Conservation (phyloP, 2,329 filamentous ascomycete species). For the Paraphaeosphaeria sporulosa region DNA sequence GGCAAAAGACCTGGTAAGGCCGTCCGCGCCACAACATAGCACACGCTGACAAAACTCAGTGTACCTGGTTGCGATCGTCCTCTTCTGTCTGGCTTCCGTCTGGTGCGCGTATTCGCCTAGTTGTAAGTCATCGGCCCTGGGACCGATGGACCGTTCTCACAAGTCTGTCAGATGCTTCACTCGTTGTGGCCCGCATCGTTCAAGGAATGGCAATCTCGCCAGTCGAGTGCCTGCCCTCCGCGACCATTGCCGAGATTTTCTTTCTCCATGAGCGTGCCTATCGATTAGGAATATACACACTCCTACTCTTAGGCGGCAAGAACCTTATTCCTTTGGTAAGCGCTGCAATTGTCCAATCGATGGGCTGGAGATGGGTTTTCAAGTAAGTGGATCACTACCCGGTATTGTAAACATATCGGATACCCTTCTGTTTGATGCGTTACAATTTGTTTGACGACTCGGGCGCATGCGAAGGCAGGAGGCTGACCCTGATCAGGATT, state of each 20-base stretch:
- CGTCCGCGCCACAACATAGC: background rate
- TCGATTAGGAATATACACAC: constrained; percentile 89
- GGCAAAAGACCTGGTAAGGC: constrained; percentile 76
- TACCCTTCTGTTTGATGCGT: background rate
- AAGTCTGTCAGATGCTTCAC: constrained; percentile 63
- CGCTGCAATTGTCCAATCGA: constrained; percentile 78
- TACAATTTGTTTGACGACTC: too few species aligned
- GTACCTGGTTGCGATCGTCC: constrained; percentile 76
- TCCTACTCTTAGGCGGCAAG: constrained; percentile 88
- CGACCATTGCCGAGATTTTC: constrained; percentile 95
- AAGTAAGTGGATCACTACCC: constrained; percentile 46
- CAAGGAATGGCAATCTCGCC: constrained; percentile 89
- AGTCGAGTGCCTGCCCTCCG: constrained; percentile 90
- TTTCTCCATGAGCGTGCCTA: constrained; percentile 94
- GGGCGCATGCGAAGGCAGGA: background rate
- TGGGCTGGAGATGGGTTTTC: constrained; percentile 91
- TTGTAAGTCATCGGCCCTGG: constrained; percentile 48
- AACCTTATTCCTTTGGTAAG: constrained; percentile 88
- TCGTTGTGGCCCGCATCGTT: constrained; percentile 83
- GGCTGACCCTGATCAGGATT: constrained; percentile 59
- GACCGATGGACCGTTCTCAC: background rate
- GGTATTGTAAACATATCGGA: background rate
- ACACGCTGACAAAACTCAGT: constrained; percentile 54
- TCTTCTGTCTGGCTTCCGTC: constrained; percentile 79
- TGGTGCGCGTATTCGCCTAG: constrained; percentile 89